These are phyloP conservation scores for Microcyclosporella mali DNA, from an alignment of 2,329 filamentous ascomycete species.

Conservation along the genomic window DNA sequence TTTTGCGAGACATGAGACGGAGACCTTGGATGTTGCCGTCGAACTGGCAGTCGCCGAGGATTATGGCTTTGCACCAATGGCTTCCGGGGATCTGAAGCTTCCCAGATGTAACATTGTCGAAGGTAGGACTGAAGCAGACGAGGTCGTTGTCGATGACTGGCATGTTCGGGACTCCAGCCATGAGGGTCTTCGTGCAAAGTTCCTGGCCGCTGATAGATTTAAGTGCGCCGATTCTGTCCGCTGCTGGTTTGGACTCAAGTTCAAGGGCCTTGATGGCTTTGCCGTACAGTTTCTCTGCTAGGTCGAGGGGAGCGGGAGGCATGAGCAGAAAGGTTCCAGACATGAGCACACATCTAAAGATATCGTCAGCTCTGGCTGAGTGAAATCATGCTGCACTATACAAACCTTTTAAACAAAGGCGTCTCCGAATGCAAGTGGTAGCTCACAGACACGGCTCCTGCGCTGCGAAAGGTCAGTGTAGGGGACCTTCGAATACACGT, in stretches of 20 bases:
- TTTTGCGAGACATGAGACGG: slow-evolving; percentile 14
- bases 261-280: slow-evolving; percentile 37
- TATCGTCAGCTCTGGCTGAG: no score
- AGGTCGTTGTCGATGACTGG: slow-evolving; percentile 42
- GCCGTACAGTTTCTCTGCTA: slow-evolving; percentile 40
- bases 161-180: slow-evolving; percentile 27
- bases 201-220: slow-evolving; percentile 37
- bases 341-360: slow-evolving; percentile 37
- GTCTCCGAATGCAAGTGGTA: slow-evolving; percentile 31
- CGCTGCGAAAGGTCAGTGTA: slow-evolving; percentile 18
- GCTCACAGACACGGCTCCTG: slow-evolving; percentile 31
- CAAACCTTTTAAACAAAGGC: slow-evolving; percentile 30
- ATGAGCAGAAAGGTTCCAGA: slow-evolving; percentile 40
- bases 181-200: slow-evolving; percentile 37
- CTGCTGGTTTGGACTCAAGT: slow-evolving; percentile 32
- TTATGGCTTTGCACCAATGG: slow-evolving; percentile 42
- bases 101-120: slow-evolving; percentile 18
- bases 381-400: no score
- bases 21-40: slow-evolving; percentile 32
- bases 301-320: slow-evolving; percentile 34
- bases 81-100: slow-evolving; percentile 35
- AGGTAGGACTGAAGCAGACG: slow-evolving; percentile 21
- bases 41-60: slow-evolving; percentile 45
- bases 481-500: no score
- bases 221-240: slow-evolving; percentile 40